These are phyloP conservation scores for Fusarium bactridioides DNA, from an alignment of 2,329 filamentous ascomycete genomes.

Conservation along the genomic window DNA sequence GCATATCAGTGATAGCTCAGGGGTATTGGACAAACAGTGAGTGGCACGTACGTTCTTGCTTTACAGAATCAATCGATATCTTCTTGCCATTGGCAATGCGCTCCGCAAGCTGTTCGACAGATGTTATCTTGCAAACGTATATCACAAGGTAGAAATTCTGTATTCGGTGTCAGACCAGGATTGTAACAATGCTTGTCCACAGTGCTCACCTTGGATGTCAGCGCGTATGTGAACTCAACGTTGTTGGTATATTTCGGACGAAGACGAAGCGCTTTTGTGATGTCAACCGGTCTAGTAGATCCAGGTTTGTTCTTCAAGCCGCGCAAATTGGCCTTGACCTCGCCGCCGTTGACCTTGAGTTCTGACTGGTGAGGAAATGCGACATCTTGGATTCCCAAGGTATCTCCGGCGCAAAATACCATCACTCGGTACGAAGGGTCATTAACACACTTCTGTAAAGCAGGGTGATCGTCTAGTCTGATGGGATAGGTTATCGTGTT, in stretches of 20 bases:
- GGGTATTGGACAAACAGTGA: slow-evolving; percentile 14
- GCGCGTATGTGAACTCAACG: slow-evolving; percentile 87
- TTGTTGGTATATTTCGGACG: slow-evolving; percentile 77
- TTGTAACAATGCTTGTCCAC: slow-evolving; percentile 20
- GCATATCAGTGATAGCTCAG: slow-evolving; percentile 29
- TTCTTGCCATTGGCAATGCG: slow-evolving; percentile 71
- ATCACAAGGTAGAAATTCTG: slow-evolving; percentile 78
- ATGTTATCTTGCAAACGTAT: slow-evolving; percentile 77
- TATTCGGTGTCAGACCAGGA: slow-evolving; percentile 20
- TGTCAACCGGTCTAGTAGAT: slow-evolving; percentile 91
- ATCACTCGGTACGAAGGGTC: slow-evolving; percentile 76
- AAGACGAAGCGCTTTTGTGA: slow-evolving; percentile 78
- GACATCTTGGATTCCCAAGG: slow-evolving; percentile 74
- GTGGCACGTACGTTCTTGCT: slow-evolving; percentile 80
- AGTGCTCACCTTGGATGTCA: slow-evolving; percentile 80
- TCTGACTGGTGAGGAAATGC: slow-evolving; percentile 93
- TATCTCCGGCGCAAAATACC: slow-evolving; percentile 81
- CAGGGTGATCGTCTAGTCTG: slow-evolving; percentile 59
- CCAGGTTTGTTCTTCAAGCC: slow-evolving; percentile 96
- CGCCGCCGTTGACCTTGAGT: slow-evolving; percentile 85
- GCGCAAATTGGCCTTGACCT: slow-evolving; percentile 91
- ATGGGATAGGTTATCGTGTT: slow-evolving; percentile 58
- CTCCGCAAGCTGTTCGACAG: slow-evolving; percentile 75
- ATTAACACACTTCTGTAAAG: slow-evolving; percentile 62
- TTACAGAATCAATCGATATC: slow-evolving; percentile 81